phyloP scores from a whole-genome alignment of 2,329 filamentous ascomycete genomes.

The Cordyceps tenuipes region DNA sequence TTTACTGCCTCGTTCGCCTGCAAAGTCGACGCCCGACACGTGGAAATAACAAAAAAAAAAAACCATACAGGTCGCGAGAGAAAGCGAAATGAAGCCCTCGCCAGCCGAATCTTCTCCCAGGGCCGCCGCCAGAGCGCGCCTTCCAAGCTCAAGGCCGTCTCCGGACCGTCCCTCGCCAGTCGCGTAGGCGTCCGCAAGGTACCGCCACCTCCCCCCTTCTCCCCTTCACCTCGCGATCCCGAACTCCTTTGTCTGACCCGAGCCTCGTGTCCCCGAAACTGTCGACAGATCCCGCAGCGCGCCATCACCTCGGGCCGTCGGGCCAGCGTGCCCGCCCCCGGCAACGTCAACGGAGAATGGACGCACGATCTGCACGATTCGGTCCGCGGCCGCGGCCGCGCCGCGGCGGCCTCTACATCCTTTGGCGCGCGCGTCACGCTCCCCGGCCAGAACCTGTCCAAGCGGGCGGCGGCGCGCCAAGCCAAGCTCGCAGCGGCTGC shows the following conservation, averaged over 20 bases:
- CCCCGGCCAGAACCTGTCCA: conserved; percentile 24
- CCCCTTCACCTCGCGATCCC: not conserved
- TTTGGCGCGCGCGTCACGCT: conserved; percentile 40
- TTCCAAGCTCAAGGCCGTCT: conserved; percentile 34
- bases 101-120: conserved; percentile 60
- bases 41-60: not conserved
- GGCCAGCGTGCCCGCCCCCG: conserved; percentile 30
- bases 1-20: not conserved
- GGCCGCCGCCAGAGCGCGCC: conserved; percentile 52
- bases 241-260: not conserved
- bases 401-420: conserved; percentile 22
- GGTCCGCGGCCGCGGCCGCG: conserved; percentile 25
- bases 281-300: conserved; percentile 16
- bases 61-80: conserved; percentile 48
- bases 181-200: conserved; percentile 68
- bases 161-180: conserved; percentile 55
- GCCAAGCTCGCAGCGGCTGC: conserved; percentile 38
- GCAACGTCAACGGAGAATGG: conserved; percentile 61
- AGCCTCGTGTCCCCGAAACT: not conserved
- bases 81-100: conserved; percentile 64
- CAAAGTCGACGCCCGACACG: not conserved
- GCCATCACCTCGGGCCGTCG: conserved; percentile 19
- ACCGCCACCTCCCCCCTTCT: conserved; percentile 13
- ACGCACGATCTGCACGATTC: conserved; percentile 58
- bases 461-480: conserved; percentile 21